Base-by-base conservation (phyloP, 2,329 filamentous ascomycete species). In the Elsinoe australis region DNA sequence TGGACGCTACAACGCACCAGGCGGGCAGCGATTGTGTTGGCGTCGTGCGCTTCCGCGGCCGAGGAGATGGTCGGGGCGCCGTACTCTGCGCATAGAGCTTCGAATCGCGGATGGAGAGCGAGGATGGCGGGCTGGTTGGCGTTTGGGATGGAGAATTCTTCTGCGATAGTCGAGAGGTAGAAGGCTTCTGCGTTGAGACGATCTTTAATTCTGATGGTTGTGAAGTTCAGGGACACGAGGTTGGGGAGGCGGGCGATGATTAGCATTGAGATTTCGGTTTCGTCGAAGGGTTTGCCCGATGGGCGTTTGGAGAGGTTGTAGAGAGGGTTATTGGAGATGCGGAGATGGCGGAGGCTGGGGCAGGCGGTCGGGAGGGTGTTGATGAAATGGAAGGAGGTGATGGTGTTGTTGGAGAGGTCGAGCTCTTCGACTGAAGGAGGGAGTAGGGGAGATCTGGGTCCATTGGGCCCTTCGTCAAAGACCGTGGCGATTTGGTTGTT, bases 121-220 rank as follows among this genome's bases (percentile, higher is more conserved):
- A 85, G 62, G 0, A 94, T 74, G n/a, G 1, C 68, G 67, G 1
- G 64, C 56, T 21, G 71, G 66, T 54, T 82, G 75, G 2, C 64
- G 64, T 49, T 78, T 72, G 0, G 78, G 69, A 0, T 79, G 75
- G 80, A 75, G 31, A 95, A 71, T 61, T 92, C 85, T 53, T 80
- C 81, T 8, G 78, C 85, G 50, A 95, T 92, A 47, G 85, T 78
- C 0, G 83, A 86, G 8, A 96, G 78, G 63, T 98, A 98, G 64
- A 94, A 98, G 59, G 90, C 82, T 58, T 96, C 92, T 3, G 88
- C 88, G 59, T 96, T 92, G 47, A 79, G 74, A 14, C 90, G 80
- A 62, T 96, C 89, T 33, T 82, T 78, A 1, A 71, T 57, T 0
- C 80, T 81, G 56, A 96, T 81, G 12, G 63, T 65, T 51, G 66